Conservation (phyloP, 306 rosid genomes). For the Cucumis sativus region DNA sequence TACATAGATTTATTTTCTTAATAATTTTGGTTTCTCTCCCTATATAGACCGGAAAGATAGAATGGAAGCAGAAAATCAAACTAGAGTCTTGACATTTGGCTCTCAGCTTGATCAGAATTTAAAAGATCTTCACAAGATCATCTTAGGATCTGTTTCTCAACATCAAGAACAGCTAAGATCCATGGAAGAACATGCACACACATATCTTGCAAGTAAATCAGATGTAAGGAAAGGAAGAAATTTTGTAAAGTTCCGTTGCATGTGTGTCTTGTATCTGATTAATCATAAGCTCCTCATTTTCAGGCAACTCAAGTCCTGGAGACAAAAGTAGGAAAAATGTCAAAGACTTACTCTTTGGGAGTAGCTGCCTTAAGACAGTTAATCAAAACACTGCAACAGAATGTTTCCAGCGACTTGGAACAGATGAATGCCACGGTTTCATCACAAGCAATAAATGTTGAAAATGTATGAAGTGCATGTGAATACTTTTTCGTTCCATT, state of each 20-base stretch:
- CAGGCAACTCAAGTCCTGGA: slow-evolving; percentile 69
- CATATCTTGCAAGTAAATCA: slow-evolving; percentile 52
- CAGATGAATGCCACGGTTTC: slow-evolving; percentile 41
- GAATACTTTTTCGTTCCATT: not conserved
- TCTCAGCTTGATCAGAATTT: slow-evolving; percentile 56
- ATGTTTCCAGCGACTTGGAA: slow-evolving; percentile 60
- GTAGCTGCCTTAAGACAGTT: slow-evolving; percentile 45
- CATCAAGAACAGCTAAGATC: slow-evolving; percentile 56
- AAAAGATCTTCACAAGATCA: slow-evolving; percentile 50
- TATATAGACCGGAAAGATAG: slow-evolving; percentile 52
- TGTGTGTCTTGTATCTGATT: slow-evolving; percentile 13
- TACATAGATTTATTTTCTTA: not conserved
- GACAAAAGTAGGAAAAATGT: slow-evolving; percentile 55
- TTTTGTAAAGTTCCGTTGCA: not conserved
- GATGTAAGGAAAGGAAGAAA: slow-evolving; percentile 45
- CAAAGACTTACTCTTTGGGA: slow-evolving; percentile 56
- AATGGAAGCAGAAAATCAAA: slow-evolving; percentile 62
- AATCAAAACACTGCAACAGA: slow-evolving; percentile 39
- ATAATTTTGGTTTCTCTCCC: not conserved
- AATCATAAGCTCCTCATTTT: slow-evolving; percentile 1
- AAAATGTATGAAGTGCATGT: slow-evolving; percentile 31
- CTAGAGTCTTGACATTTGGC: slow-evolving; percentile 44
- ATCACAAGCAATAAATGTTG: slow-evolving; percentile 46
- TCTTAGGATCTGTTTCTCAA: slow-evolving; percentile 60
- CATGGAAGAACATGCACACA: slow-evolving; percentile 59